phyloP scores from a whole-genome alignment of 2,329 filamentous ascomycete genomes.

The Emericellopsis cladophorae region DNA sequence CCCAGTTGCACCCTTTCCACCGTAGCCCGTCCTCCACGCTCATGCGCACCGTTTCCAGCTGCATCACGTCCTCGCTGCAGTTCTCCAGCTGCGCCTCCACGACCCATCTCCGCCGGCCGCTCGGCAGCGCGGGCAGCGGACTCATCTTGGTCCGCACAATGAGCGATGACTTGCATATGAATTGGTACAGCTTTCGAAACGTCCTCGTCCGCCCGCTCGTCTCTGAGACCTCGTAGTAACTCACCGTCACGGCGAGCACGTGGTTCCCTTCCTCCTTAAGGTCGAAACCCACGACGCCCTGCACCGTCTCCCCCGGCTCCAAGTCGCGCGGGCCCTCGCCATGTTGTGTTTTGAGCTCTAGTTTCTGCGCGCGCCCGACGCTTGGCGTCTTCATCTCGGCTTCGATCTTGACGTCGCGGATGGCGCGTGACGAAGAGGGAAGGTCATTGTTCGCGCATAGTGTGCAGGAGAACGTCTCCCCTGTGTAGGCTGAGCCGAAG shows the following conservation, averaged over 20 bases:
- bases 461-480: slow-evolving; percentile 89
- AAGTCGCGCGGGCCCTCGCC: slow-evolving; percentile 30
- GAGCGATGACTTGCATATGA: slow-evolving; percentile 80
- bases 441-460: slow-evolving; percentile 89
- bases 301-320: slow-evolving; percentile 53
- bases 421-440: slow-evolving; percentile 21
- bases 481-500: slow-evolving; percentile 91
- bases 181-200: slow-evolving; percentile 93
- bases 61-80: slow-evolving; percentile 70
- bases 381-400: slow-evolving; percentile 91
- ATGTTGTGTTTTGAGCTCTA: slow-evolving; percentile 34
- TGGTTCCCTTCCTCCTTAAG: slow-evolving; percentile 91
- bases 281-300: slow-evolving; percentile 74
- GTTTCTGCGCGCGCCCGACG: slow-evolving; percentile 42
- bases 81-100: slow-evolving; percentile 95
- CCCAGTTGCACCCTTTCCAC: slow-evolving; percentile 47
- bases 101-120: slow-evolving; percentile 40
- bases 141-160: slow-evolving; percentile 86
- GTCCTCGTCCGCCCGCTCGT: slow-evolving; percentile 62
- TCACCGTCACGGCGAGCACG: slow-evolving; percentile 84
- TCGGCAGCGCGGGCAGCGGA: slow-evolving; percentile 24
- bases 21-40: slow-evolving; percentile 37
- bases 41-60: slow-evolving; percentile 55
- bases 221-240: slow-evolving; percentile 78
- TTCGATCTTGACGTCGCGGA: slow-evolving; percentile 69